A percentile compares a stretch with the other conserved stretches of the same genome.
These are phyloP conservation scores for Pichia sp. DNA, from an alignment of 1,139 yeast genomes.

Conservation along the genomic window DNA sequence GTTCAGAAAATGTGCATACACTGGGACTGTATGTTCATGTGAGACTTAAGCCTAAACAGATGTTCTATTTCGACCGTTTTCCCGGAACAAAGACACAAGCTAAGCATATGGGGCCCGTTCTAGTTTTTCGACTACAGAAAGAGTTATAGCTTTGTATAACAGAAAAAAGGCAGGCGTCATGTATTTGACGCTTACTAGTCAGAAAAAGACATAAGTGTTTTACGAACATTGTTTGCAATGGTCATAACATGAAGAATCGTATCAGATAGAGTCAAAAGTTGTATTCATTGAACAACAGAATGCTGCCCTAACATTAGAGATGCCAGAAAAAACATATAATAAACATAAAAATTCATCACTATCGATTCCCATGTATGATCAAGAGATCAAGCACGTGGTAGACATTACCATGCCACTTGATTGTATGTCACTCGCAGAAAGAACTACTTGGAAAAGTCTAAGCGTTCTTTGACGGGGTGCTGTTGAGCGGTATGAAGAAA, in stretches of 20 bases:
- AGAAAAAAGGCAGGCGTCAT: neutral
- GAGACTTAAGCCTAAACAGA: no score
- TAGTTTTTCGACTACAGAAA: neutral
- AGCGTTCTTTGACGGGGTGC: no score
- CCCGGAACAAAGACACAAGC: neutral
- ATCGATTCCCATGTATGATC: neutral
- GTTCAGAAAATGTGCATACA: no score
- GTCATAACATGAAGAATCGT: slow-evolving; percentile 1
- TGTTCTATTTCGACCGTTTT: no score
- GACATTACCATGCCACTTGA: neutral
- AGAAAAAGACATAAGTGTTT: no score
- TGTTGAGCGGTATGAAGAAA: no score
- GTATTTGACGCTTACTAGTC: neutral
- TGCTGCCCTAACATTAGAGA: slow-evolving; percentile 63
- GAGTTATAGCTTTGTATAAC: neutral
- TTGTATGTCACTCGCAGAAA: neutral
- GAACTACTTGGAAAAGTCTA: no score
- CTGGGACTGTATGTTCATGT: no score
- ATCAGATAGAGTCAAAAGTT: slow-evolving; percentile 54
- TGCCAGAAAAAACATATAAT: slow-evolving; percentile 55
- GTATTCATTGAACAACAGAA: slow-evolving; percentile 50
- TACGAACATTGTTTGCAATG: neutral
- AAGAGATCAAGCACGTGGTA: slow-evolving; percentile 2
- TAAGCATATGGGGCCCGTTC: neutral
- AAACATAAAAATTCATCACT: slow-evolving; percentile 20